Base-by-base conservation (phyloP, 192 early-diverging fungal genomes). In the Rhizophlyctis rosea region DNA sequence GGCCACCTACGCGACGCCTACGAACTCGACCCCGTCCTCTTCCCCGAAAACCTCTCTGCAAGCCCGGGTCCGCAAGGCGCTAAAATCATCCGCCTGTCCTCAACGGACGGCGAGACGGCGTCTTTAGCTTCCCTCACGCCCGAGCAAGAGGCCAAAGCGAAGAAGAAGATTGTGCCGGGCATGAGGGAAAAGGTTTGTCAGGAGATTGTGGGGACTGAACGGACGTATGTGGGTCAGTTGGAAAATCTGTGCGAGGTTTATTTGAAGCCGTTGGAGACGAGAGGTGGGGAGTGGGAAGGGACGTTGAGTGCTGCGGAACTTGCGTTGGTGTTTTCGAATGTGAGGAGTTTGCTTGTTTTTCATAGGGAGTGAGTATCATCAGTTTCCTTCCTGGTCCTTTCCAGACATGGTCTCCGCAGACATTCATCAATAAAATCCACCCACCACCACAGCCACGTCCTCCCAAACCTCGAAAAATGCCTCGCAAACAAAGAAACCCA, bases 161-260 rank as follows among this genome's bases (percentile, higher is more conserved):
- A 55, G 70, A 59, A 77, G 61, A 51, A 59, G 54, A 33, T 73
- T 64, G 62, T 57, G 53, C 71, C 77, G 13, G 61, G 65, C 55
- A 74, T 85, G 68, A 73, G 90, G n/a, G 67, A 77, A 51, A 81
- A 83, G 50, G 88, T 96, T 9, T 78, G 87, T 5, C 78, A 78
- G 5, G 94, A 96, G 77, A 85, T 96, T 34, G 66, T 94, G 27
- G 77, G 82, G 49, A 93, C 94, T 1, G 94, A 96, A 73, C 35
- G 84, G 30, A 93, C 91, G 2, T 96, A 96, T 71, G 91, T 96
- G 11, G 79, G 88, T 35, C 86, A 89, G 30, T 68, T 96, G 62
- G 77, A 83, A 61, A 83, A 86, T 31, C 70, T 94, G 35, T 75
- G 90, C 4, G 86, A 85, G 34, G 65, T 90, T 4, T 90, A 88